phyloP scores from a whole-genome alignment of 805 yeast genomes.

The Starmera amethionina region DNA sequence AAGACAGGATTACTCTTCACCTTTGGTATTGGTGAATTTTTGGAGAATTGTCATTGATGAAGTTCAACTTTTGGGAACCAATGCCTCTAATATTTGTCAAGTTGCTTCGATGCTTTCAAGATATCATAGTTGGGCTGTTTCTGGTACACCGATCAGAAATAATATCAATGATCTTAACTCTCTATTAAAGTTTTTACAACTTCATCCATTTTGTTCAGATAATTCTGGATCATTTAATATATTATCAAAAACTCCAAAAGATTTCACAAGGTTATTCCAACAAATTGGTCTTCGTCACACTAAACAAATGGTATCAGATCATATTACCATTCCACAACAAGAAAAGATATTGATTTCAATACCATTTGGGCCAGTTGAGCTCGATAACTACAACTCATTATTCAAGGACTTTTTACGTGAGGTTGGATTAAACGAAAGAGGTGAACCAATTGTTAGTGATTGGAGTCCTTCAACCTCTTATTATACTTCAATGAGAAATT shows the following conservation, averaged over 20 bases:
- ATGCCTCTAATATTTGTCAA: constrained; percentile 65
- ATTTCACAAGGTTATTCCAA: constrained; percentile 44
- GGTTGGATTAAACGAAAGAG: constrained; percentile 41
- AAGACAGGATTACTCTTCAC: constrained; percentile 58
- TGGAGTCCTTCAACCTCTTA: constrained; percentile 37
- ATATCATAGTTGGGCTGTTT: constrained; percentile 92
- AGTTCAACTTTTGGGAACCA: constrained; percentile 82
- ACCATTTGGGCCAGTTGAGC: constrained; percentile 77
- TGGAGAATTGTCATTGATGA: constrained; percentile 91
- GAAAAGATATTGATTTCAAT: constrained; percentile 56
- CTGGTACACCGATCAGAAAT: constrained; percentile 84
- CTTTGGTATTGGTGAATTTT: constrained; percentile 72
- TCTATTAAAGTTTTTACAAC: constrained; percentile 53
- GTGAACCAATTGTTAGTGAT: constrained; percentile 35
- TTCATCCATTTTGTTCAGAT: constrained; percentile 47
- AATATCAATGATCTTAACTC: constrained; percentile 62
- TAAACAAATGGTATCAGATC: constrained; percentile 69
- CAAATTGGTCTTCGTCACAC: constrained; percentile 67
- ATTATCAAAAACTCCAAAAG: constrained; percentile 13
- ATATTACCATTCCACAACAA: constrained; percentile 74
- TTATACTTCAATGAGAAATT: constrained; percentile 43
- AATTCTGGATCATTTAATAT: neutral
- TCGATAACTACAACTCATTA: constrained; percentile 65
- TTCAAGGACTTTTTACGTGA: constrained; percentile 48
- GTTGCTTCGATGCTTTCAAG: constrained; percentile 76